These are phyloP conservation scores for Puccinellia tenuiflora DNA, from an alignment of 176 grass and related monocot species.

Conservation along the genomic window DNA sequence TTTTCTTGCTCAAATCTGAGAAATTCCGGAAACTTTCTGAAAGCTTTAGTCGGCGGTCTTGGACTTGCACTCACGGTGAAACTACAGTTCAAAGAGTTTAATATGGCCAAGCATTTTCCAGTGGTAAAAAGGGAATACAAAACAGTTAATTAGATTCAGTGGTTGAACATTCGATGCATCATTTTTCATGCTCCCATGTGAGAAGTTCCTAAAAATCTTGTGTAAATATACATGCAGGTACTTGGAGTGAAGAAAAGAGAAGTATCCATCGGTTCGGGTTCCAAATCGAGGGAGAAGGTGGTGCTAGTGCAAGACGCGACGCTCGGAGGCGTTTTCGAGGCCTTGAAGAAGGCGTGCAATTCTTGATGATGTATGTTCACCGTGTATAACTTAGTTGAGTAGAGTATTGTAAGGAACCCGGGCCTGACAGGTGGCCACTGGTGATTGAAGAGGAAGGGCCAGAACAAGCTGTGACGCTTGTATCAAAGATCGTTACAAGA, in stretches of 20 bases:
- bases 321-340: constrained; percentile 61
- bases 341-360: constrained; percentile 63
- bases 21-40: background rate
- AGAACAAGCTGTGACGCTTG: too few relatives aligned
- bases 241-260: constrained; percentile 92
- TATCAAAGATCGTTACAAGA: too few relatives aligned
- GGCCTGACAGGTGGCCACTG: too few relatives aligned
- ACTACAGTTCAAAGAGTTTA: too few relatives aligned
- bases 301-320: constrained; percentile 67
- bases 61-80: too few relatives aligned
- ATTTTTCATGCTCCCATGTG: background rate
- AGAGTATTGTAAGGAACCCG: background rate
- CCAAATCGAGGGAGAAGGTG: constrained; percentile 92
- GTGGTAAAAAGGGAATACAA: too few relatives aligned
- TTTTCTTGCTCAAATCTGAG: background rate
- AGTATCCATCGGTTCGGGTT: constrained; percentile 76
- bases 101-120: too few relatives aligned
- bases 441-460: too few relatives aligned
- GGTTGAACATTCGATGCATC: background rate
- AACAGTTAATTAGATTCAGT: background rate
- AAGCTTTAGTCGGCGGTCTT: too few relatives aligned
- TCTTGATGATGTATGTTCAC: constrained; percentile 28
- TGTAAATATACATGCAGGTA: constrained; percentile 33
- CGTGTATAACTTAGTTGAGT: background rate
- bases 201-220: background rate